Conservation (phyloP, 106 monocot species). For the Dioscorea dumetorum region DNA sequence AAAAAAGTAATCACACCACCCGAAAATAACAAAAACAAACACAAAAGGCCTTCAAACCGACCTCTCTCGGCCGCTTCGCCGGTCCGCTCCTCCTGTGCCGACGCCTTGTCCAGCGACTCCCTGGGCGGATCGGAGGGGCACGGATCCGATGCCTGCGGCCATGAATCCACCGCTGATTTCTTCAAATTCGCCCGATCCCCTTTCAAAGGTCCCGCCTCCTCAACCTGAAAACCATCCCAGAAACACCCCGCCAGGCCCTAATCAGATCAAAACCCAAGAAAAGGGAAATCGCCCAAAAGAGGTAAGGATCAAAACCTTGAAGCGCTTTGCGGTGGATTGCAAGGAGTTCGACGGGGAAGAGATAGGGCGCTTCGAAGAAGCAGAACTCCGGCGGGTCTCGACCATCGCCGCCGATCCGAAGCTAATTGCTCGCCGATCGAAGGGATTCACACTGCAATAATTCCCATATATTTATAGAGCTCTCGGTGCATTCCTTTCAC, state of each 20-base stretch:
- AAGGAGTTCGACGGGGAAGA: constrained; percentile 9
- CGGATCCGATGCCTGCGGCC: background rate
- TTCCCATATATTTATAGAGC: too few species aligned
- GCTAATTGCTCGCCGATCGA: background rate
- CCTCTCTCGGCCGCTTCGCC: background rate
- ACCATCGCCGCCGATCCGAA: constrained; percentile 12
- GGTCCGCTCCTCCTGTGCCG: background rate
- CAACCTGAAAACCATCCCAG: background rate
- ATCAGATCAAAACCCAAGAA: background rate
- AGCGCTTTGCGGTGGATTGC: constrained; percentile 22
- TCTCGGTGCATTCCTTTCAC: too few species aligned
- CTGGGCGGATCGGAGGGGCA: background rate
- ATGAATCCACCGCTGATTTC: background rate
- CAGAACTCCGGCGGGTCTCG: constrained; percentile 41
- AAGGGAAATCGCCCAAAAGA: background rate
- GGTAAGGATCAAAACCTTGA: constrained; percentile 14
- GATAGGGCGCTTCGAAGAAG: constrained; percentile 29
- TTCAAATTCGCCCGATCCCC: background rate
- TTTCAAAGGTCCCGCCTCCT: background rate
- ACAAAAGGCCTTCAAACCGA: constrained; percentile 1
- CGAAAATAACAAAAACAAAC: background rate
- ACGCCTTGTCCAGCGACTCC: background rate
- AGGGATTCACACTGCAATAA: too few species aligned
- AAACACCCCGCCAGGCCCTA: background rate
- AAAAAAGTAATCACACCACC: background rate